phyloP scores from a whole-genome alignment of 768 basidiomycete genomes.

The Russula earlei region DNA sequence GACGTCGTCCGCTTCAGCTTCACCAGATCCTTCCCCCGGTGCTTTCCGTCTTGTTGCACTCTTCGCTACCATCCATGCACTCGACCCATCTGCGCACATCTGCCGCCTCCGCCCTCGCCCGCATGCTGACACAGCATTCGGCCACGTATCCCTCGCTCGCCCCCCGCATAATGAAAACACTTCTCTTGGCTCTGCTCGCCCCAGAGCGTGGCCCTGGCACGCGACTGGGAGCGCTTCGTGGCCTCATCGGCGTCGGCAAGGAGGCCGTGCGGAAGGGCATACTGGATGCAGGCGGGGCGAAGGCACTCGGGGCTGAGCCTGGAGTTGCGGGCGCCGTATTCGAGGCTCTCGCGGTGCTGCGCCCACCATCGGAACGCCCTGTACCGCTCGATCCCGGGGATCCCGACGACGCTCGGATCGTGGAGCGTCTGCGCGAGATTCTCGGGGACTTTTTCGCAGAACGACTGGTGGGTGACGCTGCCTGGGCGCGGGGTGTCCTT shows the following conservation, averaged over 20 bases:
- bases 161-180: slow-evolving; percentile 88
- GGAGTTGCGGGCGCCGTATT: slow-evolving; percentile 50
- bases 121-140: slow-evolving; percentile 69
- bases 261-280: slow-evolving; percentile 78
- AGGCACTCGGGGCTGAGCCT: slow-evolving; percentile 57
- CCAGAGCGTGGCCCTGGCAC: slow-evolving; percentile 68
- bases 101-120: slow-evolving; percentile 78
- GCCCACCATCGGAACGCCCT: slow-evolving; percentile 47
- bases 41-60: slow-evolving; percentile 84
- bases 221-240: slow-evolving; percentile 83
- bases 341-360: slow-evolving; percentile 54
- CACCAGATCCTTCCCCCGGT: slow-evolving; percentile 94
- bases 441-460: slow-evolving; percentile 58
- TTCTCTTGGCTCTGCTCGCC: slow-evolving; percentile 74
- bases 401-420: slow-evolving; percentile 39
- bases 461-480: slow-evolving; percentile 43
- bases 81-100: slow-evolving; percentile 66
- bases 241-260: slow-evolving; percentile 75
- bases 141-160: slow-evolving; percentile 85
- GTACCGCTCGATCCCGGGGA: slow-evolving; percentile 44
- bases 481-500: slow-evolving; percentile 56
- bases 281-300: slow-evolving; percentile 71
- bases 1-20: slow-evolving; percentile 40
- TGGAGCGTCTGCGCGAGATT: slow-evolving; percentile 39
- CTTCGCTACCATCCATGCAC: slow-evolving; percentile 65